Evolutionary conservation across 2,329 filamentous ascomycete species (phyloP).

Genomic region (Chaetomiaceae sp.): DNA sequence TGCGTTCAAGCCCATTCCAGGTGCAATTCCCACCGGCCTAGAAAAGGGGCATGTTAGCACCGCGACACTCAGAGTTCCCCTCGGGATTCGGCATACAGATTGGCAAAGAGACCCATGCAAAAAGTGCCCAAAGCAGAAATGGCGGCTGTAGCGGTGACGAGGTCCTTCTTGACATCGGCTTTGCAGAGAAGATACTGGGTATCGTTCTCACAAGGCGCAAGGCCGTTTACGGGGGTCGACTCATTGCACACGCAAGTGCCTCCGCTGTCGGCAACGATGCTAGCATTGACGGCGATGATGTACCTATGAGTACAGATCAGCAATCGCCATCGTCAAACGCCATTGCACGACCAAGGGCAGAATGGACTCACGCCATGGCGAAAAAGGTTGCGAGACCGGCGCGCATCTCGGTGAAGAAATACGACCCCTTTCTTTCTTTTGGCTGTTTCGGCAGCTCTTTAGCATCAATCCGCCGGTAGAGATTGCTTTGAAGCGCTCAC

Average conservation of each 20-base stretch:
- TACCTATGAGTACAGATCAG: conserved; percentile 30
- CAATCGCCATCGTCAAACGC: background rate
- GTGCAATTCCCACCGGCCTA: conserved; percentile 63
- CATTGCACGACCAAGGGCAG: conserved; percentile 5
- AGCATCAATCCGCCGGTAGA: conserved; percentile 13
- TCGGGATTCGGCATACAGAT: conserved; percentile 49
- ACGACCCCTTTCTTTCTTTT: conserved; percentile 66
- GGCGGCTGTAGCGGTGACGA: conserved; percentile 80
- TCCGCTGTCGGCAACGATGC: conserved; percentile 58
- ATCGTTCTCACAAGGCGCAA: conserved; percentile 48
- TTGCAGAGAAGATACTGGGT: conserved; percentile 60
- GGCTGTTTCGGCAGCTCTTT: conserved; percentile 42
- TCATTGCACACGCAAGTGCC: conserved; percentile 71
- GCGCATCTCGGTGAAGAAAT: conserved; percentile 79
- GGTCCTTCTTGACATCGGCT: conserved; percentile 64
- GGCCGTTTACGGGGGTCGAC: conserved; percentile 38
- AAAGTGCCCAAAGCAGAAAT: conserved; percentile 77
- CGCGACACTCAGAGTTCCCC: background rate
- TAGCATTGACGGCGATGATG: conserved; percentile 51
- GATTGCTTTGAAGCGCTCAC: conserved; percentile 44
- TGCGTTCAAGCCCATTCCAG: conserved; percentile 79
- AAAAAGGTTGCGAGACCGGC: conserved; percentile 80
- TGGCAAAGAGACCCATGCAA: conserved; percentile 77
- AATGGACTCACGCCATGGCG: conserved; percentile 50
- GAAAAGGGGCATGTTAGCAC: background rate